These are phyloP conservation scores for Kodamaea ohmeri DNA, from an alignment of 1,139 yeast genomes.

Conservation along the genomic window DNA sequence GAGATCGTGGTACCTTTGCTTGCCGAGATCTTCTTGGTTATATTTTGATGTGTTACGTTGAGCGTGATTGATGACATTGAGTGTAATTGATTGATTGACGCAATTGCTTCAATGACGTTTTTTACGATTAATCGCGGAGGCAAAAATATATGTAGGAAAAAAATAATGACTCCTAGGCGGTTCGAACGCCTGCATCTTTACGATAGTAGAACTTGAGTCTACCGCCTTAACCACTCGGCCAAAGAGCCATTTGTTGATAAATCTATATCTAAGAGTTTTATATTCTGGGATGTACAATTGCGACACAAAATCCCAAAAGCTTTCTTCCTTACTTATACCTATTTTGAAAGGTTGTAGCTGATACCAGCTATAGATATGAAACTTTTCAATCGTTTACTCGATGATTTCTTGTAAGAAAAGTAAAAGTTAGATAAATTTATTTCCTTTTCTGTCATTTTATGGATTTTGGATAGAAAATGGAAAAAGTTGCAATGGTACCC, in stretches of 20 bases:
- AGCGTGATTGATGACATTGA: constrained; percentile 27
- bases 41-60: constrained; percentile 21
- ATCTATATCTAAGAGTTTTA: not conserved
- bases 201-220: constrained; percentile 16
- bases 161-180: constrained; percentile 9
- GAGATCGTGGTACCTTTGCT: constrained; percentile 26
- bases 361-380: too few relatives aligned
- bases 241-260: constrained; percentile 4
- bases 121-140: not conserved
- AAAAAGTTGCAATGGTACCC: too few relatives aligned
- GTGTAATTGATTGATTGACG: not conserved
- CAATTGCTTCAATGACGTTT: not conserved
- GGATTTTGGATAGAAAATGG: too few relatives aligned
- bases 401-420: too few relatives aligned
- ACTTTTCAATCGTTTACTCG: too few relatives aligned
- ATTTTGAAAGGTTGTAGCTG: too few relatives aligned
- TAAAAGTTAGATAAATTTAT: too few relatives aligned
- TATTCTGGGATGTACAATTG: too few relatives aligned
- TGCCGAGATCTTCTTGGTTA: constrained; percentile 26
- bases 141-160: constrained; percentile 2
- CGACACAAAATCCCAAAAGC: too few relatives aligned
- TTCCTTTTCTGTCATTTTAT: too few relatives aligned
- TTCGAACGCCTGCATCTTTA: constrained; percentile 10
- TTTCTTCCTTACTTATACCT: too few relatives aligned
- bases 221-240: constrained; percentile 15